phyloP scores from a whole-genome alignment of 1,284 basidiomycete species.

The Sporisorium scitamineum region DNA sequence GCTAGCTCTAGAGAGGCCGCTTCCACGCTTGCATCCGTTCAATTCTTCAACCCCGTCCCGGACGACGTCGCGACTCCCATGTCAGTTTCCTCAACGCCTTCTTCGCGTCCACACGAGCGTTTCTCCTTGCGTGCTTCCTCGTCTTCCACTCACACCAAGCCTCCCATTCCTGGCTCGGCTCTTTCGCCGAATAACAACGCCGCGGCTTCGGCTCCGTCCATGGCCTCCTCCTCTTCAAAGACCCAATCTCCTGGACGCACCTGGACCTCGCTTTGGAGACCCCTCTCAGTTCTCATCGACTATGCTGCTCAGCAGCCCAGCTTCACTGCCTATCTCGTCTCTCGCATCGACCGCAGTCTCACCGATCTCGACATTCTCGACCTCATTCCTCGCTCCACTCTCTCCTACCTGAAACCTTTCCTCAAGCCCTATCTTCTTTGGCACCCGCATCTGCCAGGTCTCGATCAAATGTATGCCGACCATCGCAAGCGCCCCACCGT shows the following conservation, averaged over 20 bases:
- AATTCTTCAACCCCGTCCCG: constrained; percentile 42
- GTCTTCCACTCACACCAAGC: constrained; percentile 12
- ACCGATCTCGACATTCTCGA: constrained; percentile 36
- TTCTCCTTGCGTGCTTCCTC: constrained; percentile 8
- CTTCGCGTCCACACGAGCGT: constrained; percentile 9
- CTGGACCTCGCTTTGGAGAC: constrained; percentile 52
- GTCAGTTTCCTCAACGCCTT: constrained; percentile 19
- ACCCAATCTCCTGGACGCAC: constrained; percentile 45
- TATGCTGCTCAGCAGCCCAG: constrained; percentile 48
- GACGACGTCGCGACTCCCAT: constrained; percentile 19
- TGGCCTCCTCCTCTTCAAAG: constrained; percentile 8
- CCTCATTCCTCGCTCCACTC: constrained; percentile 31
- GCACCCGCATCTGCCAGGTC: constrained; percentile 47
- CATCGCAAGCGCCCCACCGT: constrained; percentile 32
- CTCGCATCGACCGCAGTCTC: constrained; percentile 30
- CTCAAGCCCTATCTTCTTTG: constrained; percentile 42
- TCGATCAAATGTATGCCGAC: constrained; percentile 31
- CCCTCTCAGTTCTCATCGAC: constrained; percentile 49
- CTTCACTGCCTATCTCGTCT: constrained; percentile 43
- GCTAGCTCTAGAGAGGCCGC: constrained; percentile 29
- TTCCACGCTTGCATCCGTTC: constrained; percentile 42
- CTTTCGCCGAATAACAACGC: constrained; percentile 10
- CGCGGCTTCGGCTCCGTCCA: constrained; percentile 9
- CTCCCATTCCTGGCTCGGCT: constrained; percentile 3
- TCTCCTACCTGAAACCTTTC: constrained; percentile 38